Conservation (phyloP, 1,284 basidiomycete species). For the Ganoderma sinense region DNA sequence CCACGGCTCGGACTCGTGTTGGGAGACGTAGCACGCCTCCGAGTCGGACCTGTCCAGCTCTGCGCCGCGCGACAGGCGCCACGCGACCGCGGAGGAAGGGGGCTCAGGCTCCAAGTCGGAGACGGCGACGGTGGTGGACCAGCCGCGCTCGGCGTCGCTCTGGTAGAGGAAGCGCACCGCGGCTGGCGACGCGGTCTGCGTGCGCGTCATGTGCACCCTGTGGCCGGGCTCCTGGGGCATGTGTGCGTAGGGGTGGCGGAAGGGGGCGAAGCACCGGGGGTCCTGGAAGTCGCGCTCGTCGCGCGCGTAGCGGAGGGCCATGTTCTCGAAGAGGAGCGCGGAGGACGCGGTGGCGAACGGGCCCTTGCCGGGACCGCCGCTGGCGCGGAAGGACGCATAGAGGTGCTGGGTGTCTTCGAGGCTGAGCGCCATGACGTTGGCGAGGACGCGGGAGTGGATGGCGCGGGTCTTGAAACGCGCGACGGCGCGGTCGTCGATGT, state of each 20-base stretch:
- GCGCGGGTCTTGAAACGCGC: neutral
- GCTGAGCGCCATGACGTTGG: neutral
- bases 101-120: no score
- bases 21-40: no score
- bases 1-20: no score
- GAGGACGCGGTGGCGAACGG: neutral
- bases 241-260: neutral
- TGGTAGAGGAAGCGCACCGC: neutral
- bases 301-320: neutral
- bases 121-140: neutral
- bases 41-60: no score
- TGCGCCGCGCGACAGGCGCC: no score
- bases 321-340: neutral
- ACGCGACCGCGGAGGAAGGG: no score
- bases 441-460: neutral
- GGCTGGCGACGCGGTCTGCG: neutral
- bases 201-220: neutral
- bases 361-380: neutral
- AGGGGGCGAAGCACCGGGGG: neutral
- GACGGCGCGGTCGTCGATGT: neutral
- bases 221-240: neutral
- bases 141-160: neutral
- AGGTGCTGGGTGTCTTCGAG: neutral
- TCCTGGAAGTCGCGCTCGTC: neutral
- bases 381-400: neutral